These are phyloP conservation scores for Apiospora arundinis DNA, from an alignment of 2,329 filamentous ascomycete species.

Conservation along the genomic window DNA sequence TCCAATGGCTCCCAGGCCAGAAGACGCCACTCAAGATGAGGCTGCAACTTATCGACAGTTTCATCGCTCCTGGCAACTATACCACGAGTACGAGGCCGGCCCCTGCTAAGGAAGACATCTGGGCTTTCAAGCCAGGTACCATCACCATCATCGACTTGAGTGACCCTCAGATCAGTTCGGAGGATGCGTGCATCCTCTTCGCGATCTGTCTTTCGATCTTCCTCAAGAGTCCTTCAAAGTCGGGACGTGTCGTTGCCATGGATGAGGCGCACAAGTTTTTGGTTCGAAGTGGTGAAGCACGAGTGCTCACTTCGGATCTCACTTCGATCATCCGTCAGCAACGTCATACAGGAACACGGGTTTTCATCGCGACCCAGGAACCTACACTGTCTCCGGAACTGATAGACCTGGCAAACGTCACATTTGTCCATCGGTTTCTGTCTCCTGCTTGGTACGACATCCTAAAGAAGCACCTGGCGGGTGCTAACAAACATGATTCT, in stretches of 20 bases:
- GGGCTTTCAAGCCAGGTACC: slow-evolving; percentile 46
- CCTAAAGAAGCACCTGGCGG: slow-evolving; percentile 32
- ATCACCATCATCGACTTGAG: slow-evolving; percentile 65
- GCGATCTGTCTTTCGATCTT: slow-evolving; percentile 59
- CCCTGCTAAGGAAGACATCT: slow-evolving; percentile 27
- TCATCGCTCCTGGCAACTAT: slow-evolving; percentile 45
- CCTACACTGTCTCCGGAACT: slow-evolving; percentile 33
- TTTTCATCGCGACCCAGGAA: slow-evolving; percentile 34
- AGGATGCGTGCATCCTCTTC: slow-evolving; percentile 61
- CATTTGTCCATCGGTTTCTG: slow-evolving; percentile 34
- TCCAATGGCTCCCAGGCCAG: slow-evolving; percentile 46
- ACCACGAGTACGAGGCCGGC: slow-evolving; percentile 27
- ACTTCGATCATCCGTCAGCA: slow-evolving; percentile 33
- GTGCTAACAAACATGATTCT: slow-evolving; percentile 25
- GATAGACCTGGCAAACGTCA: slow-evolving; percentile 33
- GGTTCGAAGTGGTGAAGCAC: slow-evolving; percentile 28
- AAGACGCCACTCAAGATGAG: slow-evolving; percentile 51
- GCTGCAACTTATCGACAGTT: slow-evolving; percentile 56
- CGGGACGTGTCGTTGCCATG: slow-evolving; percentile 56
- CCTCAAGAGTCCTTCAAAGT: slow-evolving; percentile 46
- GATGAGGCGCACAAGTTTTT: slow-evolving; percentile 64
- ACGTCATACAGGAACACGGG: slow-evolving; percentile 32
- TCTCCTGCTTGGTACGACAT: slow-evolving; percentile 32
- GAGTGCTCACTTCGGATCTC: slow-evolving; percentile 29
- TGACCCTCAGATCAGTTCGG: slow-evolving; percentile 59